Percentiles rank a stretch among this genome's conserved stretches.
Conservation (phyloP, 495 filamentous ascomycete species). For the Penicillium arizonense region DNA sequence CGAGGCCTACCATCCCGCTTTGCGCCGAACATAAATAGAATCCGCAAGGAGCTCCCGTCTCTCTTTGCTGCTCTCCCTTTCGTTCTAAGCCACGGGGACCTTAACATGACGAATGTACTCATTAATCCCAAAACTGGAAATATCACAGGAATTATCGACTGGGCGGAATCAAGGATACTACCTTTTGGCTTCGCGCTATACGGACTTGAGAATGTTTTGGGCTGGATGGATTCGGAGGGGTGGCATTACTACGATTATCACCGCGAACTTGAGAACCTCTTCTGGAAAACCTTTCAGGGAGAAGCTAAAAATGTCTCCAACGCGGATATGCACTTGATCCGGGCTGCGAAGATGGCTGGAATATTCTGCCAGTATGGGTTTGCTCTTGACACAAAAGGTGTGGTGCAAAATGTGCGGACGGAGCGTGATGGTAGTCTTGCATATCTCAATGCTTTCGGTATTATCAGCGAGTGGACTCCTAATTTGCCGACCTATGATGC, state of each 20-base stretch:
- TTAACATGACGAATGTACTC: constrained; percentile 46
- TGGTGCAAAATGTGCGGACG: constrained; percentile 10
- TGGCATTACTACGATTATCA: constrained; percentile 34
- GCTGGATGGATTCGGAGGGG: constrained; percentile 27
- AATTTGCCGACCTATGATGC: constrained; percentile 2
- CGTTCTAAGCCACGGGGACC: constrained; percentile 46
- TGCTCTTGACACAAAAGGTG: constrained; percentile 14
- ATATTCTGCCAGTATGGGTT: constrained; percentile 20
- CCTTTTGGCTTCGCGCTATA: constrained; percentile 47
- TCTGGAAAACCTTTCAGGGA: constrained; percentile 24
- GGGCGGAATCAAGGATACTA: constrained; percentile 41
- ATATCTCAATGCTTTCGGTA: constrained; percentile 23
- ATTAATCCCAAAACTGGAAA: constrained; percentile 34
- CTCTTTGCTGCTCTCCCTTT: constrained; percentile 34
- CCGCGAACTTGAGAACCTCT: constrained; percentile 17
- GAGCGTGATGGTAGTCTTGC: constrained; percentile 10
- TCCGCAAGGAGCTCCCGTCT: constrained; percentile 25
- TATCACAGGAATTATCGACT: constrained; percentile 47
- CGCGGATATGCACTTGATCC: constrained; percentile 11
- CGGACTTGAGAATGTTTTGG: constrained; percentile 40
- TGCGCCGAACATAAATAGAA: not conserved
- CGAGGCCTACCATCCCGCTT: constrained; percentile 15
- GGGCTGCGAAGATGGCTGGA: constrained; percentile 15
- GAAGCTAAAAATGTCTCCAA: constrained; percentile 16
- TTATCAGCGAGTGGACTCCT: constrained; percentile 3